Percentiles rank a stretch among this genome's conserved stretches.
phyloP scores from a whole-genome alignment of 768 basidiomycete genomes.

The Leccinum fibrillosum region DNA sequence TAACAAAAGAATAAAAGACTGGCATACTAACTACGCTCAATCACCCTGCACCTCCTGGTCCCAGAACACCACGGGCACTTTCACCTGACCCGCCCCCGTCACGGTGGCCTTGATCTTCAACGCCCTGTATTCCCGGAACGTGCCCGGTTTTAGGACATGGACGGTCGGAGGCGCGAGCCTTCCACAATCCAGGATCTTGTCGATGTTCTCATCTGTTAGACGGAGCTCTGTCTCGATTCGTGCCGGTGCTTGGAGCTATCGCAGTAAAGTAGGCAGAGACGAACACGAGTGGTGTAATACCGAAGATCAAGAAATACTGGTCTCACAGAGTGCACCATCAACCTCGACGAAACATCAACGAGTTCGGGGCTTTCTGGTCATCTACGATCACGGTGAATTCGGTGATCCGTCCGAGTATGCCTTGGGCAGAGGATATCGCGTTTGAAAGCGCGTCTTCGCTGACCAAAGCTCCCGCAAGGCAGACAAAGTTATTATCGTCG shows the following conservation, averaged over 20 bases:
- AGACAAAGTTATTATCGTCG: too few species aligned
- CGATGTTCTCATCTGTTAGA: constrained; percentile 1
- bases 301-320: not conserved
- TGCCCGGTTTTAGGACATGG: constrained; percentile 4
- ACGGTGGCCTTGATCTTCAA: too few species aligned
- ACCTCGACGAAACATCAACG: not conserved
- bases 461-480: too few species aligned
- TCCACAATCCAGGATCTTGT: not conserved
- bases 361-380: too few species aligned
- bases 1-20: too few species aligned
- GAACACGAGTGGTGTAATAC: not conserved
- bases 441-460: too few species aligned
- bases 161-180: constrained; percentile 10
- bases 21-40: not conserved
- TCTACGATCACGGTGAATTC: too few species aligned
- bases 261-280: not conserved
- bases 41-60: constrained; percentile 4
- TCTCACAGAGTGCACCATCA: constrained; percentile 7
- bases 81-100: not conserved
- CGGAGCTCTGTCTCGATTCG: constrained; percentile 6
- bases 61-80: constrained; percentile 19
- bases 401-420: too few species aligned
- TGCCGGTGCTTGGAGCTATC: constrained; percentile 1
- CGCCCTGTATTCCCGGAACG: too few species aligned
- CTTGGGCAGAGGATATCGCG: too few species aligned